These are phyloP conservation scores for Paramecium biaurelia DNA, from an alignment of 73 alveolate species.

Conservation along the genomic window DNA sequence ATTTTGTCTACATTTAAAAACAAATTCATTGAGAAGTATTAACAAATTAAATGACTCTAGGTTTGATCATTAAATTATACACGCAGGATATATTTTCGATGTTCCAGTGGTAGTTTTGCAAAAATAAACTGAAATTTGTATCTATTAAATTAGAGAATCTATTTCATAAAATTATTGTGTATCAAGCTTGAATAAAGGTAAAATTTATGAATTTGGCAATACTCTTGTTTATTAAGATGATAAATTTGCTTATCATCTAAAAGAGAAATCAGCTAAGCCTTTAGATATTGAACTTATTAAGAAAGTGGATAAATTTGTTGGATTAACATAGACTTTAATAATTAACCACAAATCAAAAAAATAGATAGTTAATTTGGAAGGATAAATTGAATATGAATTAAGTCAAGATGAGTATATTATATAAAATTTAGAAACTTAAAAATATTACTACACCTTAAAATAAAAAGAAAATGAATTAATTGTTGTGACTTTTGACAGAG, in stretches of 20 bases:
- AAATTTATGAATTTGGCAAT: not conserved
- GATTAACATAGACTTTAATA: not conserved
- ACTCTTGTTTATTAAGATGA: not conserved
- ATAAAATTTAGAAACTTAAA: not conserved
- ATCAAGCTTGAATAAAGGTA: not conserved
- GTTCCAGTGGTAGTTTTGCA: not conserved
- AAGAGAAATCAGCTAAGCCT: not conserved
- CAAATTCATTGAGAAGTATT: not conserved
- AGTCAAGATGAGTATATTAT: not conserved
- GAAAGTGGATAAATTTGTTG: not conserved
- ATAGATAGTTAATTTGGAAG: not conserved
- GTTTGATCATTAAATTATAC: not conserved
- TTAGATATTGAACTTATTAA: not conserved
- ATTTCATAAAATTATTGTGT: not conserved
- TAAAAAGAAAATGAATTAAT: not conserved
- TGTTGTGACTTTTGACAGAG: not conserved
- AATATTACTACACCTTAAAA: not conserved
- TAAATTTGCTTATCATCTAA: not conserved
- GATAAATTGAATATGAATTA: not conserved
- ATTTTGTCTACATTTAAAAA: not conserved
- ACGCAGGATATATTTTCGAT: conserved; percentile 5
- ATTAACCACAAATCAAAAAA: not conserved
- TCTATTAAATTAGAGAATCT: not conserved
- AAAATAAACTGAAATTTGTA: not conserved
- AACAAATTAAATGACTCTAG: not conserved